phyloP scores from a whole-genome alignment of 495 filamentous ascomycete genomes.

The Lepraria neglecta region DNA sequence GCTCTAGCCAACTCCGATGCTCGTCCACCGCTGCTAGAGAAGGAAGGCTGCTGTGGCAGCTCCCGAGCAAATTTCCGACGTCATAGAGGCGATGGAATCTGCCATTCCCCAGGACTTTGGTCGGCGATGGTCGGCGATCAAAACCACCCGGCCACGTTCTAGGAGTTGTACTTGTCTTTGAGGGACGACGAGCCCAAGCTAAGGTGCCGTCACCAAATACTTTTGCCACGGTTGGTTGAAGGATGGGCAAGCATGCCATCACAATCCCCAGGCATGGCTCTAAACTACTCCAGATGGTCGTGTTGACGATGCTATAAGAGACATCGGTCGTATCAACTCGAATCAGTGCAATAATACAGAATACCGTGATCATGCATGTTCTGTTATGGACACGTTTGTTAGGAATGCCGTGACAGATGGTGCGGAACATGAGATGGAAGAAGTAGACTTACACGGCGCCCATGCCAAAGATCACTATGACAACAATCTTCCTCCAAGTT shows the following conservation, averaged over 20 bases:
- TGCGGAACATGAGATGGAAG: too few species aligned
- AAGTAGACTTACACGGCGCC: slow-evolving; percentile 16
- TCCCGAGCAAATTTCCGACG: slow-evolving; percentile 1
- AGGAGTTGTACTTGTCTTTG: neutral
- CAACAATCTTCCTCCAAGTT: slow-evolving; percentile 20
- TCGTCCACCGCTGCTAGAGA: neutral
- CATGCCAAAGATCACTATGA: slow-evolving; percentile 22
- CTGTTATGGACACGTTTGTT: neutral
- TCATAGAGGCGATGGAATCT: slow-evolving; percentile 1
- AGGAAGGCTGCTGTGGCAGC: neutral
- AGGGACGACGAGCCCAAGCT: neutral
- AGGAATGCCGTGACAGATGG: neutral
- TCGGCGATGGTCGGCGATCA: neutral
- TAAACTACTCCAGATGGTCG: neutral
- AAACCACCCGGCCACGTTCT: neutral
- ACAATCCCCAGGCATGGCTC: slow-evolving; percentile 13
- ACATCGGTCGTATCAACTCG: neutral
- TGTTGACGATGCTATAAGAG: slow-evolving; percentile 3
- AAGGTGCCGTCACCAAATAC: neutral
- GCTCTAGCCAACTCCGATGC: neutral
- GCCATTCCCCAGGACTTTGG: neutral
- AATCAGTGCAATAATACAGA: slow-evolving; percentile 4
- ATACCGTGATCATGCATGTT: neutral
- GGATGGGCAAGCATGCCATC: slow-evolving; percentile 11
- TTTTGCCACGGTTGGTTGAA: neutral